Evolutionary conservation across 768 basidiomycete genomes (phyloP).

Genomic region (Mrakia hoshinonis): DNA sequence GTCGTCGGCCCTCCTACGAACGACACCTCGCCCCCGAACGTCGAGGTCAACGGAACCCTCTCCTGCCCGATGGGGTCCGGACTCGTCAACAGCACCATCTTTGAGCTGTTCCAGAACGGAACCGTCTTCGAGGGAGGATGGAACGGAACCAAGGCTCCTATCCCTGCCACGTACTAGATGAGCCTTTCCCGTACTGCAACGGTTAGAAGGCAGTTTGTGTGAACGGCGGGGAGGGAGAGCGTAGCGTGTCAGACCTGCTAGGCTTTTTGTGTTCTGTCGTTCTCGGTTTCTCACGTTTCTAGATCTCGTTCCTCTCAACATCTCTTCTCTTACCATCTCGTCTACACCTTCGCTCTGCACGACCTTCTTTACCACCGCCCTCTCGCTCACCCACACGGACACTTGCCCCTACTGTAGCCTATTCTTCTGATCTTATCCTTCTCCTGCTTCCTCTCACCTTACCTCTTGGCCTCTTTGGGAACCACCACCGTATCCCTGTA

Average conservation of each 20-base stretch:
- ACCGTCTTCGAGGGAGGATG: background rate
- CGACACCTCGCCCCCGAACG: background rate
- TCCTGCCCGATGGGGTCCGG: background rate
- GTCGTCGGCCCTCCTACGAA: conserved; percentile 11
- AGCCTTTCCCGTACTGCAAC: background rate
- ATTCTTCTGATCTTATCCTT: no score
- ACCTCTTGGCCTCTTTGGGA: no score
- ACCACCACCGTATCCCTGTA: no score
- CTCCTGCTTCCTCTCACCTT: background rate
- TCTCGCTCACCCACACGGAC: background rate
- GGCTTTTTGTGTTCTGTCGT: background rate
- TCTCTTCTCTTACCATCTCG: background rate
- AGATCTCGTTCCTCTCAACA: background rate
- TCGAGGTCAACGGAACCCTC: conserved; percentile 20
- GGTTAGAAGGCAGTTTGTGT: background rate
- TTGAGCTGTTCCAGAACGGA: background rate
- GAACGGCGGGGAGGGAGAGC: no score
- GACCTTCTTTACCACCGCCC: background rate
- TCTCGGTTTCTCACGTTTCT: background rate
- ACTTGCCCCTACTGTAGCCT: background rate
- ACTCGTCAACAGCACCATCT: background rate
- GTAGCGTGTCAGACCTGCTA: no score
- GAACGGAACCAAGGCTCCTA: background rate
- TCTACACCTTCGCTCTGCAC: background rate
- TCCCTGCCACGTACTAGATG: background rate